Evolutionary conservation across 345 rosid species (phyloP), one percentile per base, ranked within the genome.

Genomic region (Camelina neglecta): DNA sequence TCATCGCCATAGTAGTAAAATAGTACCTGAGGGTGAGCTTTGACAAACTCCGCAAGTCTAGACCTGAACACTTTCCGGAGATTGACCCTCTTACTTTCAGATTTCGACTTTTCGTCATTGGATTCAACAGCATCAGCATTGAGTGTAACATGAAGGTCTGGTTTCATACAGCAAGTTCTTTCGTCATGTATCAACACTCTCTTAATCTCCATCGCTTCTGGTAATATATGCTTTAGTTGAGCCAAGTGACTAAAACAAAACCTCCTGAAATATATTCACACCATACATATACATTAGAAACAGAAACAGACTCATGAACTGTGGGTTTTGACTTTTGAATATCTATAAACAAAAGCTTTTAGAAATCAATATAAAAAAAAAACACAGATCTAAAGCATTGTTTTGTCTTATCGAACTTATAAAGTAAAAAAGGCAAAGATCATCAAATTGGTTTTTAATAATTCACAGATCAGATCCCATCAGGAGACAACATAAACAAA

Each of bases 191-290:
- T 51, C 11, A 86, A 79, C 12, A 87, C 74, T 73, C 77, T 86
- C 83, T 81, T 93, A 4, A 93, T 73, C 81, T 88, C 93, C 20
- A 96, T 84, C 0, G 82, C 93, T 75, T 93, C 99, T 0, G 98
- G 97, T 35, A 96, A 75, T 45, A 96, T 78, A 75, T 85, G 82
- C 86, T 87, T 93, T 81, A 91, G 3, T 39, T 89, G 95, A 65
- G 95, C 90, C 77, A 96, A 81, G 74, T 93, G 93, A 57, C 74
- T 20, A 35, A 83, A 67, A 3, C 88, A 75, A 77, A 96, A 93
- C 86, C 96, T 93, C 97, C 98, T 91, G 76, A 23, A 10, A 60
- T 4, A 69, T 11, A 20, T 75, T 29, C 51, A 77, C 8, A 51
- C 55, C 24, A 36, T 39, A 24, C 38, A 66, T 18, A 18, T 18